A percentile compares a stretch with the other conserved stretches of the same genome.
These are phyloP conservation scores for Umbilicus rupestris DNA, from an alignment of 164 flowering plant genomes.

Conservation along the genomic window DNA sequence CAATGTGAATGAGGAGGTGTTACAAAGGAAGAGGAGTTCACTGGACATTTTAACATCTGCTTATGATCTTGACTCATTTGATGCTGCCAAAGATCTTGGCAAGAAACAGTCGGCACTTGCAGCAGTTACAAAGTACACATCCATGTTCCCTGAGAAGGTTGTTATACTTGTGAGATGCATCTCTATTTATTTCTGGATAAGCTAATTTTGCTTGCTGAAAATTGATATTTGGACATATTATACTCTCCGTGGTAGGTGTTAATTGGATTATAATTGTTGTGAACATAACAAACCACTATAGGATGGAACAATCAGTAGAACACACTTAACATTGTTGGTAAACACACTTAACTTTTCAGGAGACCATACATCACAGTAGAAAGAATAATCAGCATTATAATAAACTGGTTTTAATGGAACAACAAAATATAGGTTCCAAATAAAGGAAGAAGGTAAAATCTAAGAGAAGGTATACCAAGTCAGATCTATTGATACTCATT, in stretches of 20 bases:
- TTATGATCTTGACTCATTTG: slow-evolving; percentile 18
- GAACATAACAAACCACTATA: too few relatives aligned
- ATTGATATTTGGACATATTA: background rate
- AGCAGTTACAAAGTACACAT: slow-evolving; percentile 38
- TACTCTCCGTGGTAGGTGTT: background rate
- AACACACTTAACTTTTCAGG: background rate
- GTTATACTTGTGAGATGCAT: background rate
- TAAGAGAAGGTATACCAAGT: background rate
- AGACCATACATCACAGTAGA: background rate
- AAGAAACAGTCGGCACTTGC: slow-evolving; percentile 30
- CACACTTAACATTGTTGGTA: background rate
- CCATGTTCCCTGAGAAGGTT: slow-evolving; percentile 79
- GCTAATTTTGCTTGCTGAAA: background rate
- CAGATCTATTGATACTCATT: background rate
- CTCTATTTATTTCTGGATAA: background rate
- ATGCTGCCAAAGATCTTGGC: slow-evolving; percentile 20
- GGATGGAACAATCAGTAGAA: background rate
- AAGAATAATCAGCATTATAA: background rate
- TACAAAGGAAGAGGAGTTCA: slow-evolving; percentile 34
- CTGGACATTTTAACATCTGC: slow-evolving; percentile 24
- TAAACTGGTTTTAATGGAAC: background rate
- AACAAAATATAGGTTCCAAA: background rate
- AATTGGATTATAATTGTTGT: background rate
- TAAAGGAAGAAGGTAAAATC: background rate
- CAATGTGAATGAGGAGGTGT: slow-evolving; percentile 53